Base-by-base conservation (phyloP, 495 filamentous ascomycete species). In the Staphylotrichum longicolle region DNA sequence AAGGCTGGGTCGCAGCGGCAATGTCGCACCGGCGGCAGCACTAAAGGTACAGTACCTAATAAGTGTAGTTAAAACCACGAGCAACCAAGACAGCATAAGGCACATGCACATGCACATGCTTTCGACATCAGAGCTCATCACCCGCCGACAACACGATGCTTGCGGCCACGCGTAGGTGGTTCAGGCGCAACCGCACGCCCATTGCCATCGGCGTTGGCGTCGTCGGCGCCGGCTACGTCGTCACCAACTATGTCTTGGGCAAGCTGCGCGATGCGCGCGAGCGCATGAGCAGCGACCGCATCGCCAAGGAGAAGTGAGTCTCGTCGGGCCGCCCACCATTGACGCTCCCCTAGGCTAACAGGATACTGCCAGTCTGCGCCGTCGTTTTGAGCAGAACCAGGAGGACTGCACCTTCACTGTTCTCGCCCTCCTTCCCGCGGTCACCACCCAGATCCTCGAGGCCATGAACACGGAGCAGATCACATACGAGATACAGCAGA, bases 401-500 rank as follows among this genome's bases (percentile, higher is more conserved):
- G 93, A 96, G 71, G 95, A 98, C 75, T 98, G 94, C 74, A 96
- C 92, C 50, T 96, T 91, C 73, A 98, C 94, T n/a, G 91, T 98
- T 32, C 87, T 96, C 14, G 94, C 91, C n/a, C 81, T 98, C 55
- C 81, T 98, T 10, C 95, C 95, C 2, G 94, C 91, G 39, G 90
- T 91, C 5, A 91, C 91, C 7, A 85, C 93, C 60, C 89, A 96
- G 68, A 91, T 98, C 62, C 77, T 96, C 61, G 86, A 91, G 61
- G 88, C 88, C 14, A 81, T 97, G 61, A 90, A 93, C 30, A 94
- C 96, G 32, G 94, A 98, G 73, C 84, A 88, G 57, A 87, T 95
- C 58, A 90, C 91, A 7, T 86, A 90, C 47, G 93, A 98, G 73
- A 81, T 98, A 44, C 95, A 97, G 76, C 88, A 91, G 78, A 92